Conservation (phyloP, 1,284 basidiomycete genomes). For the Thecaphora frezii region DNA sequence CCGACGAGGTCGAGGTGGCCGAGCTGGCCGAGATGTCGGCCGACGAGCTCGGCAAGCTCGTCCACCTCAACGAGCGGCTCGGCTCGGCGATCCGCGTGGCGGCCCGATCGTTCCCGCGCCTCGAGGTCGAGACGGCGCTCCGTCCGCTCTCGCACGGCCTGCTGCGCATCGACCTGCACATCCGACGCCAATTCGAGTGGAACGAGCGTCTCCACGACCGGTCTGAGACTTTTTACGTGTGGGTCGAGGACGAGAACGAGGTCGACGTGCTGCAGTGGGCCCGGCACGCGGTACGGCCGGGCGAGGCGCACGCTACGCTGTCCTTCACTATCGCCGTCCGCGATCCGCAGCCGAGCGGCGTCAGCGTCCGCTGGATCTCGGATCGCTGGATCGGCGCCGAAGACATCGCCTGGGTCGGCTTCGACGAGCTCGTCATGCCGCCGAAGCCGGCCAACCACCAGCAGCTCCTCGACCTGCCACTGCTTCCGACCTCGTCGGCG, state of each 20-base stretch:
- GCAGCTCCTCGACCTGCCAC: conserved; percentile 76
- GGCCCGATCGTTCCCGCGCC: conserved; percentile 81
- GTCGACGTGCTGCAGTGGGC: conserved; percentile 79
- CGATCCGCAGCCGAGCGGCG: conserved; percentile 16
- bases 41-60: conserved; percentile 75
- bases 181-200: conserved; percentile 81
- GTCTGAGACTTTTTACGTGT: conserved; percentile 88
- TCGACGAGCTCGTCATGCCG: conserved; percentile 79
- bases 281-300: conserved; percentile 22
- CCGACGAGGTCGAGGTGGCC: conserved; percentile 76
- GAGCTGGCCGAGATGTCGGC: conserved; percentile 77
- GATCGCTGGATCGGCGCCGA: conserved; percentile 94
- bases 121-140: conserved; percentile 71
- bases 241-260: conserved; percentile 86
- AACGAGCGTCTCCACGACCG: conserved; percentile 73
- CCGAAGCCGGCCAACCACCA: conserved; percentile 68
- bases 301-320: conserved; percentile 58
- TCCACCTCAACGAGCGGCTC: conserved; percentile 84
- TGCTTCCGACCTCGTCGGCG: conserved; percentile 68
- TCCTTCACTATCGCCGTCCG: conserved; percentile 62
- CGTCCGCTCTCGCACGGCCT: conserved; percentile 76
- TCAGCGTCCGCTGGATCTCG: conserved; percentile 73
- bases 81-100: conserved; percentile 77
- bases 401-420: conserved; percentile 68
- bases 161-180: conserved; percentile 72